Conservation (phyloP, 2,329 filamentous ascomycete genomes). For the Neonectria faginata region DNA sequence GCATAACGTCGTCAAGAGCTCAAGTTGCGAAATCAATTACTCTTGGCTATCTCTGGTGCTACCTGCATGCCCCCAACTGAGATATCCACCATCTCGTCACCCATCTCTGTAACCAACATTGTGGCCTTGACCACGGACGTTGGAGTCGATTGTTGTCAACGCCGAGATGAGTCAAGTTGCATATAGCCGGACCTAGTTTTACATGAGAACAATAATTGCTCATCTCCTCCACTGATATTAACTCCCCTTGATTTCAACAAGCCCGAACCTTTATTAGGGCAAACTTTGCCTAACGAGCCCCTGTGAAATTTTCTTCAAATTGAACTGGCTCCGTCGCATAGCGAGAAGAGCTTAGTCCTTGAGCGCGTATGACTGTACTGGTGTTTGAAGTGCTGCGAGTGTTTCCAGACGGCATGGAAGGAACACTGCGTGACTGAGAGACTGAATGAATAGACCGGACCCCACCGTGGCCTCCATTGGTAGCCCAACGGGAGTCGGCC, state of each 20-base stretch:
- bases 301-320: conserved; percentile 32
- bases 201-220: background rate
- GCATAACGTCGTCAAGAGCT: conserved; percentile 4
- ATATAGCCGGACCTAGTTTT: background rate
- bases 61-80: background rate
- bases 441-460: no score
- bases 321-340: conserved; percentile 25
- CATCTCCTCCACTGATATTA: background rate
- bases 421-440: background rate
- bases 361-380: background rate
- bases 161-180: background rate
- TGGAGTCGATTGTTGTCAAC: background rate
- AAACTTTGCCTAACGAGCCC: conserved; percentile 1
- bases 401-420: background rate
- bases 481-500: conserved; percentile 33
- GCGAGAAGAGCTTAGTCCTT: conserved; percentile 26
- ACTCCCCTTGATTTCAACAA: background rate
- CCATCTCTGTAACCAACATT: conserved; percentile 1
- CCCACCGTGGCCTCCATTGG: background rate
- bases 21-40: background rate
- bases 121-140: conserved; percentile 12
- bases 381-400: background rate
- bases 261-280: no score
- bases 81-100: background rate
- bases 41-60: background rate